A percentile compares a stretch with the other conserved stretches of the same genome.
Evolutionary conservation across 1,139 yeast species (phyloP).

Genomic region (Hyphopichia fennica): DNA sequence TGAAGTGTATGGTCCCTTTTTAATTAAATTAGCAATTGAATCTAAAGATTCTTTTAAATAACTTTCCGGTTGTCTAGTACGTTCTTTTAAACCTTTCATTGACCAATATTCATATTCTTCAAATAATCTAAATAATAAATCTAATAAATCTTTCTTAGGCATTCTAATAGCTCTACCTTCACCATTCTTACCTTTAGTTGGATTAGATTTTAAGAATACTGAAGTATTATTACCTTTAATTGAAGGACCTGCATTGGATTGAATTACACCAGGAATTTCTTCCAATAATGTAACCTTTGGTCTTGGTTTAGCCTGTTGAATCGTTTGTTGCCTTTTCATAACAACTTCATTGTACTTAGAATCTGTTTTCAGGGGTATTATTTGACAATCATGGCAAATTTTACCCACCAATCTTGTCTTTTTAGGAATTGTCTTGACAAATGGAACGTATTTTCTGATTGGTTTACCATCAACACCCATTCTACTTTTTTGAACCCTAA

Average conservation of each 20-base stretch:
- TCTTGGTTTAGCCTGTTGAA: conserved; percentile 44
- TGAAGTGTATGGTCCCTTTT: conserved; percentile 94
- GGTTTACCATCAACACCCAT: conserved; percentile 19
- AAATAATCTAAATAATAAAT: conserved; percentile 80
- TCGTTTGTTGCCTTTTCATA: conserved; percentile 45
- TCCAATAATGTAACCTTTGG: conserved; percentile 79
- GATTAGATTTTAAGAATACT: conserved; percentile 50
- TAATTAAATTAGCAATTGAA: conserved; percentile 82
- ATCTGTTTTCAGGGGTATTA: conserved; percentile 76
- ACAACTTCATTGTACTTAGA: conserved; percentile 59
- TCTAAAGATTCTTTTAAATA: conserved; percentile 90
- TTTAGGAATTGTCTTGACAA: conserved; percentile 79
- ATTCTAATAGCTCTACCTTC: conserved; percentile 93
- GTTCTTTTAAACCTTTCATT: conserved; percentile 87
- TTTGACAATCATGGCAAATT: conserved; percentile 88
- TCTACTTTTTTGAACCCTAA: conserved; percentile 24
- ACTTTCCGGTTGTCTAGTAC: conserved; percentile 94
- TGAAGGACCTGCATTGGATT: conserved; percentile 83
- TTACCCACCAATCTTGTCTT: conserved; percentile 85
- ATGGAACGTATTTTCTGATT: conserved; percentile 57
- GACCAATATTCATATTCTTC: conserved; percentile 98
- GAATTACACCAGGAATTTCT: conserved; percentile 84
- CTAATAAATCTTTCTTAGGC: conserved; percentile 91
- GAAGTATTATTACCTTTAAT: conserved; percentile 67
- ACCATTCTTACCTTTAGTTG: conserved; percentile 35